Evolutionary conservation across 2,329 filamentous ascomycete genomes (phyloP).

Genomic region (Keithomyces neogunnii): DNA sequence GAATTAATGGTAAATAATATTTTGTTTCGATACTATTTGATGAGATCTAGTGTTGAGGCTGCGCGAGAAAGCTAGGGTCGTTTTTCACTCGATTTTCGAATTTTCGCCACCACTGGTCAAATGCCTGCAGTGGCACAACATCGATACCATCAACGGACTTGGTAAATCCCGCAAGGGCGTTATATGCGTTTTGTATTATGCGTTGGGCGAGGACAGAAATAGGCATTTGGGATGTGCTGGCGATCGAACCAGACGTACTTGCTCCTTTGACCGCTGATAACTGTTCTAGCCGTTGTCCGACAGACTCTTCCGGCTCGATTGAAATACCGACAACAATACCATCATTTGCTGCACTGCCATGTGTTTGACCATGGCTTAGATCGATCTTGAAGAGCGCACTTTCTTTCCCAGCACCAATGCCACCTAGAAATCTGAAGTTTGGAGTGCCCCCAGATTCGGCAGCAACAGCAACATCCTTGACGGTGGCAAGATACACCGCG

Average conservation of each 20-base stretch:
- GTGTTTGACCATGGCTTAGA: constrained; percentile 11
- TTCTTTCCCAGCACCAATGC: constrained; percentile 81
- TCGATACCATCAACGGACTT: constrained; percentile 61
- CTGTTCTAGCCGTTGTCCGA: constrained; percentile 59
- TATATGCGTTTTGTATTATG: constrained; percentile 96
- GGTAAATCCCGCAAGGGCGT: constrained; percentile 86
- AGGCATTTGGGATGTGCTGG: constrained; percentile 32
- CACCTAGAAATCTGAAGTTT: constrained; percentile 79
- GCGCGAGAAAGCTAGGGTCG: constrained; percentile 85
- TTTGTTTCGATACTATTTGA: not conserved
- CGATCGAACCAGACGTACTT: not conserved
- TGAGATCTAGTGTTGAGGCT: constrained; percentile 25
- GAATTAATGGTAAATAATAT: not conserved
- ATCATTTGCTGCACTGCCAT: constrained; percentile 16
- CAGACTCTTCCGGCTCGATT: constrained; percentile 66
- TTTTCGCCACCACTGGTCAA: constrained; percentile 96
- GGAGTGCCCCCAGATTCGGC: constrained; percentile 32
- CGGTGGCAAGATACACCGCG: constrained; percentile 74
- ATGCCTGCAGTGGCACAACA: constrained; percentile 86
- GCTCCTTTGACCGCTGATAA: constrained; percentile 31
- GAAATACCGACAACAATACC: constrained; percentile 73
- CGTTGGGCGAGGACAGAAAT: constrained; percentile 79
- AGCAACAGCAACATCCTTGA: constrained; percentile 29
- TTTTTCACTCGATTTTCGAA: constrained; percentile 81
- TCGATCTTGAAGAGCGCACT: constrained; percentile 82